Base-by-base conservation (phyloP, 306 rosid species). In the Crataegus laevigata region DNA sequence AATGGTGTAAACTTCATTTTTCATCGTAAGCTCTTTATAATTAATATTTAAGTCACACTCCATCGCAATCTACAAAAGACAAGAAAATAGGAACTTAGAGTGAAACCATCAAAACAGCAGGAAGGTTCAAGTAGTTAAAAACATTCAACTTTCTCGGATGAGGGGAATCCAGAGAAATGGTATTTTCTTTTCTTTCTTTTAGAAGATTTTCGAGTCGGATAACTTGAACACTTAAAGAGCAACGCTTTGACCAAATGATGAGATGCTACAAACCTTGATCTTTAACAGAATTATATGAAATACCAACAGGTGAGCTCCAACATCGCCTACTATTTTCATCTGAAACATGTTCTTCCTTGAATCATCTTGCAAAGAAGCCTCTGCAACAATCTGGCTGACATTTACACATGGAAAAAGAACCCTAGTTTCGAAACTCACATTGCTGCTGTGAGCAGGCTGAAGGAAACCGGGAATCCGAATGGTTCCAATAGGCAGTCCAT, bases 361-460 rank as follows among this genome's bases (percentile, higher is more conserved):
- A 10, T 28, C 36, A 4, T 77, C 68, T 40, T 21, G 77, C 63
- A 51, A 38, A 5, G 86, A 68, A 69, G 87, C 72, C 66, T 76
- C 82, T 40, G 15, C 50, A n/a, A 81, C 21, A 50, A 85, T 72
- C 60, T 83, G 69, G 73, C 69, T 71, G 32, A 77, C 76, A 63
- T 85, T 76, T 29, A 83, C 81, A 42, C 74, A 19, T 10, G 71
- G 82, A 47, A 88, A 63, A 59, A 88, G 69, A 29, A 81, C 74
- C 58, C 89, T 71, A 4, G 78, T 71, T 36, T 69, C 83, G 62
- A 85, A 82, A 11, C 67, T 84, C 71, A 73, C 75, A 60, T 77
- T 74, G 43, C 71, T 50, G 69, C 85, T 83, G 61, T 81, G 89
- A 72, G 88, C 78, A 79, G 85, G 85, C 76, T 85, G 91, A 74